Percentiles rank a stretch among this genome's conserved stretches.
phyloP scores from a whole-genome alignment of 2,329 filamentous ascomycete genomes.

The Stromatinia cepivora region DNA sequence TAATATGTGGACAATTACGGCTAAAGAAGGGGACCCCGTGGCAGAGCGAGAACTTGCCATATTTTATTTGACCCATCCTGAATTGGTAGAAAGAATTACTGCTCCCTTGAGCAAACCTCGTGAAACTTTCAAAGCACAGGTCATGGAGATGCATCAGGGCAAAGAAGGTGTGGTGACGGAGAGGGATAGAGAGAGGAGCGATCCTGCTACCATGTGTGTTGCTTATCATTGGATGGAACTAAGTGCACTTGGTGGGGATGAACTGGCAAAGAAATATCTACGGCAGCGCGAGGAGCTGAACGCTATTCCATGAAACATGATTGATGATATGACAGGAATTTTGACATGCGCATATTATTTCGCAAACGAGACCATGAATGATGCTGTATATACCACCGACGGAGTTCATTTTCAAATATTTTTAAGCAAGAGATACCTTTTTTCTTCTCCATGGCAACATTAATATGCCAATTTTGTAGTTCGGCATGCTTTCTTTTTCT shows the following conservation, averaged over 20 bases:
- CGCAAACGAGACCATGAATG: conserved; percentile 17
- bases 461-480: conserved; percentile 9
- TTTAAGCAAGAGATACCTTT: conserved; percentile 25
- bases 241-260: conserved; percentile 81
- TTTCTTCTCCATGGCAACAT: conserved; percentile 1
- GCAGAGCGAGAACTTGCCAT: conserved; percentile 92
- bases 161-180: conserved; percentile 45
- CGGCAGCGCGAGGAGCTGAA: conserved; percentile 54
- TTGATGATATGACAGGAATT: conserved; percentile 15
- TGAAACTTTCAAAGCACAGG: conserved; percentile 86
- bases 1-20: conserved; percentile 87
- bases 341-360: conserved; percentile 4
- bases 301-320: conserved; percentile 35
- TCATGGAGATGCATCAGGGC: conserved; percentile 69
- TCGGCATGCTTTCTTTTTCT: background rate
- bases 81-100: conserved; percentile 76
- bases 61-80: conserved; percentile 89
- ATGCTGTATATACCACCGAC: conserved; percentile 15
- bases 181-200: conserved; percentile 64
- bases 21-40: conserved; percentile 84
- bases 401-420: conserved; percentile 17
- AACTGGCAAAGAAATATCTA: conserved; percentile 78
- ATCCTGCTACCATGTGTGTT: conserved; percentile 87
- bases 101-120: conserved; percentile 80
- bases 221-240: conserved; percentile 98